Evolutionary conservation across 2,329 filamentous ascomycete genomes (phyloP), one percentile per base, ranked within the genome.

Genomic region (Xylaria sp.): DNA sequence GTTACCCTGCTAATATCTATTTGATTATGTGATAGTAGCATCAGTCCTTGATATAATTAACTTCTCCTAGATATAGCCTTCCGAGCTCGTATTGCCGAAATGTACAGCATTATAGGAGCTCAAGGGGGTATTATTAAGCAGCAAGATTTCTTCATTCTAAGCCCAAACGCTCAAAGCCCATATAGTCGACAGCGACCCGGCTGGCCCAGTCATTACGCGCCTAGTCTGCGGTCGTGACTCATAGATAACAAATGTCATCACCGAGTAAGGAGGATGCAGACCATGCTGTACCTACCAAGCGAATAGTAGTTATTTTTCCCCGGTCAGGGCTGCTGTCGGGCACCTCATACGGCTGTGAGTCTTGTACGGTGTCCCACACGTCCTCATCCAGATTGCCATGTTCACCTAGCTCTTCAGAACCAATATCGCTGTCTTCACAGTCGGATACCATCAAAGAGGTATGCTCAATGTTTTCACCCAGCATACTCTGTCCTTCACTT

Each of bases 301-400:
- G 34, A 36, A 36, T 27, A 4, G 24, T 27, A 27, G n/a, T n/a
- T n/a, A n/a, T n/a, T n/a, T n/a, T n/a, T n/a, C 24, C 24, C 24
- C 24, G 4, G 24, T 4, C 51, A 27, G 30, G 32, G 27, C 17
- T 32, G 1, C 27, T 51, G 17, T 17, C 12, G 2, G n/a, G 8
- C 14, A 56, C 27, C n/a, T 61, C 60, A 2, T 59, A 48, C 19
- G 17, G n/a, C 34, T 67, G 27, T 24, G 61, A 64, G 48, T 60
- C 39, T n/a, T 4, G 5, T 14, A 59, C 24, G 2, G 19, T 61
- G n/a, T 62, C 12, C 42, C 47, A 47, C 30, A 63, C 65, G 4
- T 53, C 30, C 17, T 60, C 47, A 17, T 67, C 54, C 17, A 39
- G 2, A 24, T 47, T 54, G 45, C 19, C 50, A 14, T 56, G 30